phyloP scores from a whole-genome alignment of 768 basidiomycete species.

The Phlebiopsis gigantea region DNA sequence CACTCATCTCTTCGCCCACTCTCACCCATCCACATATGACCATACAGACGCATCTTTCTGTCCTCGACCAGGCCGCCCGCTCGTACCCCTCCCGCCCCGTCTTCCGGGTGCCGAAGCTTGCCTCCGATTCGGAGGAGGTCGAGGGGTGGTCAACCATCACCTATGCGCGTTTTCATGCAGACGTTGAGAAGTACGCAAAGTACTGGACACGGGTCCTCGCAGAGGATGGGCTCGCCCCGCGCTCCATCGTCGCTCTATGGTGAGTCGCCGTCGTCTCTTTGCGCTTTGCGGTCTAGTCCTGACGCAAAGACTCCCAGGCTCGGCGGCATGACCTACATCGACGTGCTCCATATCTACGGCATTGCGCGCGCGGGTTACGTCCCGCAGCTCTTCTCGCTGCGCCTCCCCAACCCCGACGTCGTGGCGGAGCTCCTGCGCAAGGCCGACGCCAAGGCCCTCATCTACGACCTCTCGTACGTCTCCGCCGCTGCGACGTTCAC shows the following conservation, averaged over 20 bases:
- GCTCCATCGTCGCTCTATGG: slow-evolving; percentile 66
- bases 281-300: slow-evolving; percentile 1
- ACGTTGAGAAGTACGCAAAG: slow-evolving; percentile 58
- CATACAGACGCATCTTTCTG: slow-evolving; percentile 47
- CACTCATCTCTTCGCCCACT: background rate
- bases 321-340: slow-evolving; percentile 60
- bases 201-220: slow-evolving; percentile 50
- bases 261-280: slow-evolving; percentile 28
- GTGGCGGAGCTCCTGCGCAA: slow-evolving; percentile 59
- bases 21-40: no score
- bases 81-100: slow-evolving; percentile 42
- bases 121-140: slow-evolving; percentile 33
- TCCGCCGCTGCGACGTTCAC: slow-evolving; percentile 39
- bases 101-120: slow-evolving; percentile 51
- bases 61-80: slow-evolving; percentile 48
- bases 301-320: slow-evolving; percentile 41
- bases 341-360: slow-evolving; percentile 68
- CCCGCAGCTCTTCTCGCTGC: slow-evolving; percentile 70
- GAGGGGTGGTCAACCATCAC: slow-evolving; percentile 54
- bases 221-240: slow-evolving; percentile 36
- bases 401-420: slow-evolving; percentile 62
- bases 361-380: slow-evolving; percentile 67
- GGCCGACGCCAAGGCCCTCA: slow-evolving; percentile 54
- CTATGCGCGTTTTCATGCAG: slow-evolving; percentile 53
- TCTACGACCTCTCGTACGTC: slow-evolving; percentile 57